A percentile compares a stretch with the other conserved stretches of the same genome.
Conservation (phyloP, 768 basidiomycete genomes). For the Udeniomyces megalosporus region DNA sequence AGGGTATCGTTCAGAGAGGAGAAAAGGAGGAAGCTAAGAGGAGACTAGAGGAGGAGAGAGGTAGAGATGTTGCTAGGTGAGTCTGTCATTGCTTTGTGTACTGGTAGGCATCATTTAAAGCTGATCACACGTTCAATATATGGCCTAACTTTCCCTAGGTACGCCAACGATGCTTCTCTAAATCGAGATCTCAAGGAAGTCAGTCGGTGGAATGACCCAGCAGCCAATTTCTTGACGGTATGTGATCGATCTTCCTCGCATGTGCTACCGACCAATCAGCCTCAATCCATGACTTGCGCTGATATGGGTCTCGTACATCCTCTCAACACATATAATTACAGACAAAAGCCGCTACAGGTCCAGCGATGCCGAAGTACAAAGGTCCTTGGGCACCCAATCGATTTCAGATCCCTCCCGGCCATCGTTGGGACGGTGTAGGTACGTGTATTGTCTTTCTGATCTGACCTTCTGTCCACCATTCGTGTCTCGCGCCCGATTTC, state of each 20-base stretch:
- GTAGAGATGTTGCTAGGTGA: slow-evolving; percentile 51
- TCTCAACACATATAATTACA: slow-evolving; percentile 19
- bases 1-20: slow-evolving; percentile 77
- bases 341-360: slow-evolving; percentile 43
- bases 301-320: no score
- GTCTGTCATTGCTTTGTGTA: slow-evolving; percentile 1
- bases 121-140: no score
- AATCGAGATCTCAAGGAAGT: slow-evolving; percentile 69
- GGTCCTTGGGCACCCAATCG: slow-evolving; percentile 86
- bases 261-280: slow-evolving; percentile 4
- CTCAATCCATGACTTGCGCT: slow-evolving; percentile 40
- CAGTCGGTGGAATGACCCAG: slow-evolving; percentile 94
- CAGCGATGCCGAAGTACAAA: slow-evolving; percentile 64
- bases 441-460: slow-evolving; percentile 18
- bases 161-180: slow-evolving; percentile 64
- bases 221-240: slow-evolving; percentile 80
- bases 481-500: not conserved
- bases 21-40: slow-evolving; percentile 50
- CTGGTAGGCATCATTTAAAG: not conserved
- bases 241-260: slow-evolving; percentile 21
- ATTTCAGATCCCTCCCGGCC: slow-evolving; percentile 86
- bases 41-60: slow-evolving; percentile 53
- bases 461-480: no score
- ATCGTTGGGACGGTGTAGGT: slow-evolving; percentile 98
- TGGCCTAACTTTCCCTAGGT: slow-evolving; percentile 24